A percentile compares a stretch with the other conserved stretches of the same genome.
Conservation (phyloP, 2,329 filamentous ascomycete species). For the Cercospora beticola region DNA sequence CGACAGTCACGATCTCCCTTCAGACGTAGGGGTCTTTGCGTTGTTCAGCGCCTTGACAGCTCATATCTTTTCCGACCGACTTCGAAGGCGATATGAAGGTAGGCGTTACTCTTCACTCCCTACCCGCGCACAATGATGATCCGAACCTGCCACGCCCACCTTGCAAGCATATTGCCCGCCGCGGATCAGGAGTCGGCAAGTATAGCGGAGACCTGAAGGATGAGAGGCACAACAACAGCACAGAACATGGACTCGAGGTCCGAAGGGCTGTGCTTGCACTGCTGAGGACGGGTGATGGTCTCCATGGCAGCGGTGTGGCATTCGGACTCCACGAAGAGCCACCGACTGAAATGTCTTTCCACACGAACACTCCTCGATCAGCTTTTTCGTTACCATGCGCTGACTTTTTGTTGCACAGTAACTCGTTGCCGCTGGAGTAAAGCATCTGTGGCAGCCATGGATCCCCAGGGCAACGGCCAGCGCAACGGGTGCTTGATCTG, state of each 20-base stretch:
- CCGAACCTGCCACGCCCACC: not conserved
- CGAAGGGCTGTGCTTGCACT: not conserved
- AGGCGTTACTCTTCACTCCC: not conserved
- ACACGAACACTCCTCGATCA: not conserved
- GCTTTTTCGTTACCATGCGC: not conserved
- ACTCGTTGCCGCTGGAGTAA: not conserved
- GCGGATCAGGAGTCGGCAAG: not conserved
- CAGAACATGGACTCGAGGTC: not conserved
- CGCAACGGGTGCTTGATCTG: no score
- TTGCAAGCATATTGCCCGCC: not conserved
- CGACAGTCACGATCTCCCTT: no score
- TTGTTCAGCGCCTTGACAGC: no score
- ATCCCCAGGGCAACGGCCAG: no score
- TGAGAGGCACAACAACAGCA: not conserved
- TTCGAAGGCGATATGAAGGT: not conserved
- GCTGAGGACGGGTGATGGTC: not conserved
- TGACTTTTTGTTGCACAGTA: not conserved
- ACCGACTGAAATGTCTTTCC: not conserved
- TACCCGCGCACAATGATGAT: not conserved
- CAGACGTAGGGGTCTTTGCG: no score
- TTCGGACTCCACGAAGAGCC: not conserved
- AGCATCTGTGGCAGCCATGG: no score
- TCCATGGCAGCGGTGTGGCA: not conserved
- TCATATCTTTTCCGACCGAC: not conserved
- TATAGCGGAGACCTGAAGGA: not conserved